Percentiles rank a stretch among this genome's conserved stretches.
These are phyloP conservation scores for Microdochium trichocladiopsis DNA, from an alignment of 2,329 filamentous ascomycete genomes.

Conservation along the genomic window DNA sequence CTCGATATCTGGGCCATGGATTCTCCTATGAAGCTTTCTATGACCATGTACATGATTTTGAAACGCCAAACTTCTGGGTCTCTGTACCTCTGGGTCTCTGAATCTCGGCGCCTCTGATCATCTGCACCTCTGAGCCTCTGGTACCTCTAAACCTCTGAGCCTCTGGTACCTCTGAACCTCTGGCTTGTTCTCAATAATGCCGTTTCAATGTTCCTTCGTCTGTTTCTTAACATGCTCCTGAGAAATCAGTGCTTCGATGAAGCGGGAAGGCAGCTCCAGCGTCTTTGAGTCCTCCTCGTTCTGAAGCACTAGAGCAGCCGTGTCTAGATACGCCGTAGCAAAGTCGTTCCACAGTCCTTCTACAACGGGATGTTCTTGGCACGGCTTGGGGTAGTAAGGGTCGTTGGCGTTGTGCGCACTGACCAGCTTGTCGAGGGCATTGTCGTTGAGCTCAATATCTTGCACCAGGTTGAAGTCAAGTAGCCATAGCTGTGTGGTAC, in stretches of 20 bases:
- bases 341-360: neutral
- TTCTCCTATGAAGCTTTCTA: too few species aligned
- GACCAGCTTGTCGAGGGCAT: constrained; percentile 2
- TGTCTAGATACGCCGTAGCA: neutral
- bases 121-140: too few species aligned
- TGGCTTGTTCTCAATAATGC: too few species aligned
- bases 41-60: too few species aligned
- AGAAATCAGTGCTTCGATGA: neutral
- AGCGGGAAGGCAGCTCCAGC: neutral
- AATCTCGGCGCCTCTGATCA: too few species aligned
- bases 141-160: too few species aligned
- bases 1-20: too few species aligned
- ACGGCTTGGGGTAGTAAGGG: neutral
- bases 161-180: too few species aligned
- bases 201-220: too few species aligned
- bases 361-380: neutral
- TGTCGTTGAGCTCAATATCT: constrained; percentile 10
- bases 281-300: neutral
- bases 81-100: too few species aligned
- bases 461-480: constrained; percentile 22
- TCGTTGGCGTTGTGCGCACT: neutral
- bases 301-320: neutral
- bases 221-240: neutral
- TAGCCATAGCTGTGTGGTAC: constrained; percentile 16
- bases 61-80: too few species aligned